These are phyloP conservation scores for Symbiodinium pilosum DNA, from an alignment of 73 alveolate genomes.

Conservation along the genomic window DNA sequence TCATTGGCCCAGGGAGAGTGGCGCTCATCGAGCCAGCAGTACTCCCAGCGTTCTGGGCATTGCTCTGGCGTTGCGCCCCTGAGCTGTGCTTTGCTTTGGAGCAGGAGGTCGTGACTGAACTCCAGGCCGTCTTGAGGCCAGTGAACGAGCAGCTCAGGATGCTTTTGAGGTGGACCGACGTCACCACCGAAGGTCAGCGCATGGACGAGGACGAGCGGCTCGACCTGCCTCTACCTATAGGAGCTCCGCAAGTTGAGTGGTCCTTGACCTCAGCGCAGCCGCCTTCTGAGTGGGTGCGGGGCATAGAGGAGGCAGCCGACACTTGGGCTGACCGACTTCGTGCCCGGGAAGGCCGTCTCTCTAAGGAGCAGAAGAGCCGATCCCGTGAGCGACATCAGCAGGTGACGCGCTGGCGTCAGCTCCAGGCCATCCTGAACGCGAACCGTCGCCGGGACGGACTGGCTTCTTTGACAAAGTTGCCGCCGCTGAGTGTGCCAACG, in stretches of 20 bases:
- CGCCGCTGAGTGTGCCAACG: background rate
- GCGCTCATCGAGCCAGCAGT: background rate
- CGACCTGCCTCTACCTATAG: background rate
- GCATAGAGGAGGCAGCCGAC: background rate
- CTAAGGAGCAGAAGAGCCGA: background rate
- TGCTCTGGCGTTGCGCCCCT: constrained; percentile 35
- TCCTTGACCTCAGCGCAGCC: background rate
- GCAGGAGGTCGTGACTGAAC: background rate
- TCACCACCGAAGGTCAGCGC: background rate
- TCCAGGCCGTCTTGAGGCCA: background rate
- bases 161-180: background rate
- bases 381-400: background rate
- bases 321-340: background rate
- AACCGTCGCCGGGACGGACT: background rate
- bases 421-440: no score
- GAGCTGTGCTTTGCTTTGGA: background rate
- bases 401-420: background rate
- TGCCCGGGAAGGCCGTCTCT: background rate
- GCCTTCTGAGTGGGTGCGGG: background rate
- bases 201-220: background rate
- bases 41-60: background rate
- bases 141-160: background rate
- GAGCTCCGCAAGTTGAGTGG: background rate
- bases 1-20: constrained; percentile 19
- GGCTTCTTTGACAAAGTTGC: background rate